phyloP scores from a whole-genome alignment of 225 moss, liverwort and hornwort species.

The Polytrichum formosum region DNA sequence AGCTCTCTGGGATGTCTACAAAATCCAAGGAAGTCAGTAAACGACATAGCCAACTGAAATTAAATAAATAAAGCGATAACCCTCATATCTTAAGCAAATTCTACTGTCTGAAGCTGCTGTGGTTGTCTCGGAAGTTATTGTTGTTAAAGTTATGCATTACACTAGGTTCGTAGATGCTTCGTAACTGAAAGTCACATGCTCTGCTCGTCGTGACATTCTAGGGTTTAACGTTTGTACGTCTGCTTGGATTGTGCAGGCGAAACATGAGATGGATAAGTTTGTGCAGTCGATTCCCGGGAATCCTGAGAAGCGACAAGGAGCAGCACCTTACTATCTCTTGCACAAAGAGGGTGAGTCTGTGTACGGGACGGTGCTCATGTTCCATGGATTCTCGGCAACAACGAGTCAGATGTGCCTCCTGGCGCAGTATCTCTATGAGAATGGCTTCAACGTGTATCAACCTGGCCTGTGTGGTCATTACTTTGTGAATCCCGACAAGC shows the following conservation, averaged over 20 bases:
- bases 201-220: no score
- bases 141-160: no score
- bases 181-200: no score
- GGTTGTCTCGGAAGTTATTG: no score
- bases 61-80: no score
- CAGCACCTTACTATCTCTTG: constrained; percentile 61
- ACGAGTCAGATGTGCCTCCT: constrained; percentile 60
- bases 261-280: constrained; percentile 45
- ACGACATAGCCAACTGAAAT: no score
- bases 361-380: constrained; percentile 66
- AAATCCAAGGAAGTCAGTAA: no score
- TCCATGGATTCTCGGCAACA: constrained; percentile 66
- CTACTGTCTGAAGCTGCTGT: no score
- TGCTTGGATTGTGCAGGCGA: constrained; percentile 39
- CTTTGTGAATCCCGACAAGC: constrained; percentile 59
- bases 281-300: constrained; percentile 27
- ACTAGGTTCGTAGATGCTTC: no score
- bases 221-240: background rate
- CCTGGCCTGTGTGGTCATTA: constrained; percentile 59
- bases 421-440: constrained; percentile 69
- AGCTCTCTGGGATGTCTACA: no score
- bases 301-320: constrained; percentile 52
- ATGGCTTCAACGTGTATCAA: constrained; percentile 77
- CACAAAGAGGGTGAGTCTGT: constrained; percentile 64
- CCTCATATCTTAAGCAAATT: no score